phyloP scores from a whole-genome alignment of 495 filamentous ascomycete genomes.

The Daldinia grandis region DNA sequence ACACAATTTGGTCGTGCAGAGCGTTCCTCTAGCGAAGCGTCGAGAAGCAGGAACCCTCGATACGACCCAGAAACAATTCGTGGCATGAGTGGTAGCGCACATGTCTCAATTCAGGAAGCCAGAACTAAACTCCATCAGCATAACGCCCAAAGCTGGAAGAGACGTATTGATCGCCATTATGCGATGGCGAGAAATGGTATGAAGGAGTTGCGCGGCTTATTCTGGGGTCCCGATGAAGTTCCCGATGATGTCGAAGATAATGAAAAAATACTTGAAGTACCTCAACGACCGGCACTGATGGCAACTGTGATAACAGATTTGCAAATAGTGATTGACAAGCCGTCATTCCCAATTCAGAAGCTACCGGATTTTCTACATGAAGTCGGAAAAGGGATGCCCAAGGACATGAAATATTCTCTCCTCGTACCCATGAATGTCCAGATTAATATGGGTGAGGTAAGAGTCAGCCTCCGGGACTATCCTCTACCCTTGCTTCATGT shows the following conservation, averaged over 20 bases:
- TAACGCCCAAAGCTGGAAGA: conserved; percentile 92
- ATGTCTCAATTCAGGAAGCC: conserved; percentile 77
- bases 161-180: conserved; percentile 81
- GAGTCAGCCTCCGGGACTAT: conserved; percentile 87
- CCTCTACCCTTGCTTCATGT: conserved; percentile 92
- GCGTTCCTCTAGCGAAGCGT: conserved; percentile 48
- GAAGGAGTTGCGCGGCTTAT: conserved; percentile 78
- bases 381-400: conserved; percentile 95
- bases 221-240: conserved; percentile 84
- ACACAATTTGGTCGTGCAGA: conserved; percentile 59
- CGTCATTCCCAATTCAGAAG: conserved; percentile 83
- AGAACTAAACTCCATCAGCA: conserved; percentile 75
- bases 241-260: conserved; percentile 81
- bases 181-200: conserved; percentile 74
- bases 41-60: conserved; percentile 51
- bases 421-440: conserved; percentile 90
- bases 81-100: conserved; percentile 70
- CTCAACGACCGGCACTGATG: conserved; percentile 86
- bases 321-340: conserved; percentile 87
- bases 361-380: conserved; percentile 83
- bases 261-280: conserved; percentile 86
- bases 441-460: conserved; percentile 90
- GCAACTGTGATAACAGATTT: conserved; percentile 82
- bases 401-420: conserved; percentile 86
- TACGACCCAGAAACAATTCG: conserved; percentile 82